A percentile compares a stretch with the other conserved stretches of the same genome.
These are phyloP conservation scores for Ceratobasidium sp. DNA, from an alignment of 1,284 basidiomycete genomes.

Conservation along the genomic window DNA sequence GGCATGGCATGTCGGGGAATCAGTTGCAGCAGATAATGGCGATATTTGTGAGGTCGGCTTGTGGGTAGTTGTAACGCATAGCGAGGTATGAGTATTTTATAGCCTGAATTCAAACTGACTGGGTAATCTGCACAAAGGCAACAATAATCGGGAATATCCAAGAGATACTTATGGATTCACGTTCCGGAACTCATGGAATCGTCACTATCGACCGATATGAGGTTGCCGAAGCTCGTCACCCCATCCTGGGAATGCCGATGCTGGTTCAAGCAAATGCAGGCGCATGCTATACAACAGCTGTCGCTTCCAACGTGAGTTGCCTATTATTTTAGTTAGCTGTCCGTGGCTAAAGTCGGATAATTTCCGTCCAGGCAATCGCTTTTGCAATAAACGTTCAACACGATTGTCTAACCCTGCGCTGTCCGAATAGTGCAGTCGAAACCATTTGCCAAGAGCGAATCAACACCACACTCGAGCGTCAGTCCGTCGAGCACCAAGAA, in stretches of 20 bases:
- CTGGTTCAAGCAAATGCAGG: background rate
- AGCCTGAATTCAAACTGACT: background rate
- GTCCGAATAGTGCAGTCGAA: constrained; percentile 46
- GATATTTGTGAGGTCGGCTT: background rate
- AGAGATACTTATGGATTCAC: background rate
- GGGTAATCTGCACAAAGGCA: background rate
- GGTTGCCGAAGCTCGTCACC: background rate
- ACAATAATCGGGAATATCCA: background rate
- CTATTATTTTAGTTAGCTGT: background rate
- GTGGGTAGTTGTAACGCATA: background rate
- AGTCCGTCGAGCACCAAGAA: constrained; percentile 47
- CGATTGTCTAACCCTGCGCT: constrained; percentile 46
- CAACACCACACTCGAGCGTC: constrained; percentile 46
- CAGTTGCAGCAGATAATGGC: background rate
- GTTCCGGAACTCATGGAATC: background rate
- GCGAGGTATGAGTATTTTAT: background rate
- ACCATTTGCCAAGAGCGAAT: constrained; percentile 50
- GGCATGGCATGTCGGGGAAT: background rate
- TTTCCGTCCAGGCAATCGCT: constrained; percentile 41
- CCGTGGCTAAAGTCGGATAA: background rate
- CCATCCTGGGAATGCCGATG: constrained; percentile 7
- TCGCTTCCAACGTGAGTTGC: background rate
- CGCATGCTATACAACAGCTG: background rate
- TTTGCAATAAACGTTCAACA: constrained; percentile 47
- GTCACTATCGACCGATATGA: background rate